Evolutionary conservation across 1,284 basidiomycete species (phyloP).

Genomic region (Ustilago shanxiensis): DNA sequence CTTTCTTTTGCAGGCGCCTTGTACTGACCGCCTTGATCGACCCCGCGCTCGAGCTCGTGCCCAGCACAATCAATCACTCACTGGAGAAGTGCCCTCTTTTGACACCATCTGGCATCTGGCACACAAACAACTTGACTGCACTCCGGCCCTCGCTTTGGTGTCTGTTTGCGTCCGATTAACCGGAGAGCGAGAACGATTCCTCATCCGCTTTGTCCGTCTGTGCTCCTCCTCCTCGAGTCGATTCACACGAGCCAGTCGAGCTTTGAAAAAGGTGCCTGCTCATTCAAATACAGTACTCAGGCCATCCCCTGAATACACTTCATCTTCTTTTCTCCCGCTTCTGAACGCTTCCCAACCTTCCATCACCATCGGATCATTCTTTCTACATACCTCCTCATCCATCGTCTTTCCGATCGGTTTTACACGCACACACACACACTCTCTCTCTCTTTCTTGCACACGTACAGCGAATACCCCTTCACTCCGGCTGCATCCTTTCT

Average conservation of each 20-base stretch:
- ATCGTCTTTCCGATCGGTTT: constrained; percentile 1
- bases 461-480: constrained; percentile 4
- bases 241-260: background rate
- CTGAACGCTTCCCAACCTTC: constrained; percentile 11
- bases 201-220: constrained; percentile 3
- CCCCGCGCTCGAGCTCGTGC: constrained; percentile 4
- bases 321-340: constrained; percentile 12
- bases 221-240: constrained; percentile 3
- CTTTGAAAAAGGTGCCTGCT: background rate
- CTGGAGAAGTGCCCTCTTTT: constrained; percentile 6
- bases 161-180: constrained; percentile 18
- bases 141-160: background rate
- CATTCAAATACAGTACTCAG: constrained; percentile 48
- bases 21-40: background rate
- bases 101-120: too few species aligned
- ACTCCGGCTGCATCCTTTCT: constrained; percentile 23
- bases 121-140: too few species aligned
- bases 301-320: background rate
- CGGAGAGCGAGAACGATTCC: background rate
- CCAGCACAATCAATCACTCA: background rate
- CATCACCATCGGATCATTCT: constrained; percentile 12
- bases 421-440: too few species aligned
- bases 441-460: background rate
- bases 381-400: background rate
- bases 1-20: constrained; percentile 9